Evolutionary conservation across 176 grass and related monocot species (phyloP), one percentile per base, ranked within the genome.

Genomic region (Alopecurus myosuroides): DNA sequence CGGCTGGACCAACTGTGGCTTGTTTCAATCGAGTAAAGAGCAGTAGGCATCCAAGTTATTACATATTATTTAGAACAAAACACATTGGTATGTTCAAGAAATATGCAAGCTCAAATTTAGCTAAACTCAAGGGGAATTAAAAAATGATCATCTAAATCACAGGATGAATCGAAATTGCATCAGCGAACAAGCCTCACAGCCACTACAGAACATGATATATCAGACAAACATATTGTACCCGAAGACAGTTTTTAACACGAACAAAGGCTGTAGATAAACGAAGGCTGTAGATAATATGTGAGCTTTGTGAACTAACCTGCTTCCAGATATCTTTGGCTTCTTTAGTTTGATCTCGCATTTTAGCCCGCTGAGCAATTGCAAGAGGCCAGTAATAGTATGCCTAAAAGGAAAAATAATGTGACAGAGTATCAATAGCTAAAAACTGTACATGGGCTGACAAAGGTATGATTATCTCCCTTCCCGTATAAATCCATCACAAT

Each of bases 321-420:
- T 96, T 96, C 97, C 97, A 99, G 33, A 99, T 84, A 83, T 99
- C 97, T 94, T 99, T 94, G 14, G 97, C 97, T 87, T 94, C 97
- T 88, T 99, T 99, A 20, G 94, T 99, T 72, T 94, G 97, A 74
- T 94, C 97, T 58, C 91, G 86, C 82, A 96, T 99, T 92, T 99
- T 99, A 84, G 97, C 97, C 72, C 97, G 91, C 80, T 99, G 94
- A 94, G 97, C 94, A 82, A 99, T 96, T 65, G 97, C 97, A 91
- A 99, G 96, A 78, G 97, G 94, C 97, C 97, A 99, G 78, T 99
- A 96, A 91, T 99, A 99, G 88, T 94, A 96, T 79, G 97, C 97
- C 97, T 99, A 89, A 52, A 52, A 77, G 76, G 57, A 63, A 69
- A 91, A 82, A 51, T 15, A 9, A 86, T 9, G 5, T 78, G 66